These are phyloP conservation scores for Camelina hispida DNA, from an alignment of 345 rosid genomes.

Conservation along the genomic window DNA sequence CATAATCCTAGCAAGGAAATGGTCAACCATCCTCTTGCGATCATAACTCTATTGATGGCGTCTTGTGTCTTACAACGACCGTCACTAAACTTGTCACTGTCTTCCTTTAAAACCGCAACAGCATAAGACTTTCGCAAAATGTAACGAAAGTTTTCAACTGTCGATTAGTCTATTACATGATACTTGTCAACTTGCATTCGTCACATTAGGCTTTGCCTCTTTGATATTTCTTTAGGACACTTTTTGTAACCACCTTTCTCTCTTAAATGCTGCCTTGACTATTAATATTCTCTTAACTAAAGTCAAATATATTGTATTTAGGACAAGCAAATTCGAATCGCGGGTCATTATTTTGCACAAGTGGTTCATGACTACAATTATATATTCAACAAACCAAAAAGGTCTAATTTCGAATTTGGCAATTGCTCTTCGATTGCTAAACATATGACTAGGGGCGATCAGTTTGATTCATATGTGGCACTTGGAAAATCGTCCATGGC, in stretches of 20 bases:
- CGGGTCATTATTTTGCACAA: background rate
- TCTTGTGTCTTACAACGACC: background rate
- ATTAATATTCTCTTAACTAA: background rate
- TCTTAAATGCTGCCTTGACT: slow-evolving; percentile 6
- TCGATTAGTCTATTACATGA: background rate
- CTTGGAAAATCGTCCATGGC: too few species aligned
- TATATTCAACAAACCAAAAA: background rate
- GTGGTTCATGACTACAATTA: background rate
- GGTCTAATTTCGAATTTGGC: background rate
- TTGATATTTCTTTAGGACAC: background rate
- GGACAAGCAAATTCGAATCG: background rate
- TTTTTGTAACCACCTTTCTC: slow-evolving; percentile 8
- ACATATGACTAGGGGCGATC: too few species aligned
- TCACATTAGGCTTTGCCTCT: background rate
- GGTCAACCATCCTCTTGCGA: slow-evolving; percentile 1
- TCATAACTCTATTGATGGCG: slow-evolving; percentile 15
- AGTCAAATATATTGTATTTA: background rate
- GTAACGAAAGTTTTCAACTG: slow-evolving; percentile 12
- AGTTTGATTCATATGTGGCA: too few species aligned
- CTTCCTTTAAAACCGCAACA: slow-evolving; percentile 24
- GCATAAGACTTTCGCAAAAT: slow-evolving; percentile 8
- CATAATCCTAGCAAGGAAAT: background rate
- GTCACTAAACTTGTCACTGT: slow-evolving; percentile 26
- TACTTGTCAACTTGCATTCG: slow-evolving; percentile 9
- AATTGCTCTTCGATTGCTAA: too few species aligned